A percentile compares a stretch with the other conserved stretches of the same genome.
phyloP scores from a whole-genome alignment of 805 yeast species.

The Nakazawaea holstii region DNA sequence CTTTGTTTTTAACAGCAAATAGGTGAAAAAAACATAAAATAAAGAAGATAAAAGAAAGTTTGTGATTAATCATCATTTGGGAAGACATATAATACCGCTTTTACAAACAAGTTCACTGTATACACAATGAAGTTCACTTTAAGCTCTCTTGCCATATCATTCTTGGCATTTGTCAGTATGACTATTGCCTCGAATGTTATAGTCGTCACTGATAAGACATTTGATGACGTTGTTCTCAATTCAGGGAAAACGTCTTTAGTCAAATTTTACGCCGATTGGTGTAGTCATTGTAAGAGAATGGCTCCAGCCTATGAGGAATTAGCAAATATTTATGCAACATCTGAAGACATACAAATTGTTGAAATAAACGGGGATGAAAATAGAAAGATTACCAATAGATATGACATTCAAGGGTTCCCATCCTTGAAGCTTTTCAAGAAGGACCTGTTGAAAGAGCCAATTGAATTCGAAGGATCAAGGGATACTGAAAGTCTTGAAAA shows the following conservation, averaged over 20 bases:
- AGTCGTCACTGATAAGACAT: conserved; percentile 42
- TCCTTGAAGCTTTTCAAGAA: conserved; percentile 53
- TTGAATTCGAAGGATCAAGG: conserved; percentile 52
- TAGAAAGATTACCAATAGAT: conserved; percentile 41
- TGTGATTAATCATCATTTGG: too few species aligned
- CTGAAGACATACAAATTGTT: conserved; percentile 38
- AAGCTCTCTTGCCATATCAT: background rate
- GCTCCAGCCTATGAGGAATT: conserved; percentile 51
- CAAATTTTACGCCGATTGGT: conserved; percentile 73
- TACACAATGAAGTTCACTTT: background rate
- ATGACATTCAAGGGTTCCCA: conserved; percentile 61
- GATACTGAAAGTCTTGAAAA: conserved; percentile 43
- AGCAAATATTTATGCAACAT: conserved; percentile 29
- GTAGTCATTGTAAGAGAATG: conserved; percentile 59
- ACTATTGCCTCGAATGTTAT: conserved; percentile 26
- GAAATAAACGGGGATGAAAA: conserved; percentile 60
- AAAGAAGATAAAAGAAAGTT: too few species aligned
- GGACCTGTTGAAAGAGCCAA: conserved; percentile 39
- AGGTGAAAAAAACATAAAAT: too few species aligned
- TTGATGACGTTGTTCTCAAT: conserved; percentile 49
- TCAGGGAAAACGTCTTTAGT: conserved; percentile 71
- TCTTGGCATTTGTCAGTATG: background rate
- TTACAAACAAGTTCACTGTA: background rate
- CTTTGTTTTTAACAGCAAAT: too few species aligned
- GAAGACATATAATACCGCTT: too few species aligned